A percentile compares a stretch with the other conserved stretches of the same genome.
phyloP scores from a whole-genome alignment of 345 rosid species.

The Geranium brycei region DNA sequence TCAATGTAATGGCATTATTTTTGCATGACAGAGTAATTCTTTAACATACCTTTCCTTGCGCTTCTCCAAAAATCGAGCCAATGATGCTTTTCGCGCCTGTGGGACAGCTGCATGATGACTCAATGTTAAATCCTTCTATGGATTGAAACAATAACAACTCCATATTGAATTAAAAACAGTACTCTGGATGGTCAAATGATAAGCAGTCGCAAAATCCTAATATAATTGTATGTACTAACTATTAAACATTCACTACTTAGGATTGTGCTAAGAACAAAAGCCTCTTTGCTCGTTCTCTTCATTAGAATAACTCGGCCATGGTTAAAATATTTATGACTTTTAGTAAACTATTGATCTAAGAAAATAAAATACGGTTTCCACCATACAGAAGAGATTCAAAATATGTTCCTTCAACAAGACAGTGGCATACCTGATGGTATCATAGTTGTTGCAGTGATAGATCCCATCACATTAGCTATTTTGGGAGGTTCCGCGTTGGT shows the following conservation, averaged over 20 bases:
- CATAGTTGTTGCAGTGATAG: conserved; percentile 22
- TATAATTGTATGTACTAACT: too few relatives aligned
- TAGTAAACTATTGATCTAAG: neutral
- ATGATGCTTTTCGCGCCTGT: conserved; percentile 85
- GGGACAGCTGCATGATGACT: conserved; percentile 33
- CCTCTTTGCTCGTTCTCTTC: too few relatives aligned
- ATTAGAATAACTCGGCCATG: neutral
- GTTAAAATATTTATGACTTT: neutral
- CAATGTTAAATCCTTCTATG: neutral
- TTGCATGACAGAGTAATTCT: neutral
- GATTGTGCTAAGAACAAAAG: neutral
- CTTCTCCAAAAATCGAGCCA: conserved; percentile 94
- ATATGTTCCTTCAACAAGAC: too few relatives aligned
- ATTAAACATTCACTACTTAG: too few relatives aligned
- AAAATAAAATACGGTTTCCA: neutral
- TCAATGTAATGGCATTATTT: neutral
- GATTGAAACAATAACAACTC: neutral
- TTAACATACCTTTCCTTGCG: conserved; percentile 71
- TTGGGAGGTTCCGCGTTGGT: conserved; percentile 30
- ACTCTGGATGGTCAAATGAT: too few relatives aligned
- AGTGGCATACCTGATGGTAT: conserved; percentile 50
- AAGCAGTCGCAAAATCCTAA: too few relatives aligned
- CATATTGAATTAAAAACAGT: too few relatives aligned
- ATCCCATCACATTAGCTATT: conserved; percentile 16
- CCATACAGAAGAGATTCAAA: too few relatives aligned